phyloP scores from a whole-genome alignment of 495 filamentous ascomycete species.

The Cudoniella acicularis region DNA sequence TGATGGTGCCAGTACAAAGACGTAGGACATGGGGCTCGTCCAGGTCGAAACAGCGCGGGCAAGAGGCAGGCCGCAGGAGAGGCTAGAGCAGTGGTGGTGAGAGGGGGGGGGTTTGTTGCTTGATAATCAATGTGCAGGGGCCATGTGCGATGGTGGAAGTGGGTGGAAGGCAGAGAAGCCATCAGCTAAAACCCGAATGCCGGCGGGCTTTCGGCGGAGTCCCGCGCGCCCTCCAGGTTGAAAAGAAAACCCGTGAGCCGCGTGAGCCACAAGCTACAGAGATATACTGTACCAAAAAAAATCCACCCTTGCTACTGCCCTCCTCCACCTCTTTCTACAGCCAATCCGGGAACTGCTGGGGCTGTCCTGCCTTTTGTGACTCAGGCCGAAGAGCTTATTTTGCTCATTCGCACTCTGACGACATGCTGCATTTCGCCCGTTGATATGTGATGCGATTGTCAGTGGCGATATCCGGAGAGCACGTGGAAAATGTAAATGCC shows the following conservation, averaged over 20 bases:
- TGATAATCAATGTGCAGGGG: not conserved
- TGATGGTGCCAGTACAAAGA: too few relatives aligned
- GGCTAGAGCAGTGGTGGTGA: not conserved
- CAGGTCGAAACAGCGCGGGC: too few relatives aligned
- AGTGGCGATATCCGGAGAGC: not conserved
- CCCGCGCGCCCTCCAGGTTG: too few relatives aligned
- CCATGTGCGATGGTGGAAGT: not conserved
- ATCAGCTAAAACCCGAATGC: too few relatives aligned
- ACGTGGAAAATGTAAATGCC: not conserved
- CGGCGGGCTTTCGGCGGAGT: too few relatives aligned
- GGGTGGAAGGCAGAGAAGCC: not conserved
- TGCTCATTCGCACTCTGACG: slow-evolving; percentile 10
- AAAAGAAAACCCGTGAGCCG: too few relatives aligned
- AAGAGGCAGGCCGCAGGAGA: too few relatives aligned
- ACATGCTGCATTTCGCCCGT: slow-evolving; percentile 9
- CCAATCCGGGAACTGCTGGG: not conserved
- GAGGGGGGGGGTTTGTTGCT: not conserved
- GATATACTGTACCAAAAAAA: too few relatives aligned
- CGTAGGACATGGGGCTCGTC: too few relatives aligned
- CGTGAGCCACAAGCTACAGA: not conserved
- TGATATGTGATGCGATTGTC: not conserved
- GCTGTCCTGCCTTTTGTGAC: slow-evolving; percentile 11
- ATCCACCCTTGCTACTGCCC: too few relatives aligned
- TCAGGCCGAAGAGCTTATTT: slow-evolving; percentile 1
- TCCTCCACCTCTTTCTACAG: too few relatives aligned